Evolutionary conservation across 2,329 filamentous ascomycete species (phyloP), one percentile per base, ranked within the genome.

Genomic region (Lecanosticta acicola): DNA sequence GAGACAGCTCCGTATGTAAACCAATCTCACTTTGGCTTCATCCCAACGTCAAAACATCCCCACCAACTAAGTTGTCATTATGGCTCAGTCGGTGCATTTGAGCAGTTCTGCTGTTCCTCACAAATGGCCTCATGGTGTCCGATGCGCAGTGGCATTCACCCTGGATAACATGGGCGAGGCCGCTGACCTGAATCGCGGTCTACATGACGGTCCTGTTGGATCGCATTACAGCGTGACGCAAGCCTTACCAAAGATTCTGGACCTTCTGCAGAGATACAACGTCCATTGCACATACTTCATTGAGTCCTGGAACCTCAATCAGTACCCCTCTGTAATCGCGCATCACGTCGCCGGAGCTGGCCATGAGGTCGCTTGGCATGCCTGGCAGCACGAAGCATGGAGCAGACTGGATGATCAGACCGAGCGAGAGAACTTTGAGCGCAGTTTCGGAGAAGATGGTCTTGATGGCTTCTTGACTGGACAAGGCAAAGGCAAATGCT

Each of bases 111-210:
- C 11, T 11, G 24, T 29, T 5, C 24, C 7, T 5, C 24, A 39
- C 29, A 43, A 48, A 53, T 65, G 63, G 63, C 62, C 62, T 1
- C 42, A 57, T n/a, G 49, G 49, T 38, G 56, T 56, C 17, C 48
- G 39, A 13, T 59, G 61, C 18, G 54, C 58, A 42, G 56, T 65
- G 18, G 52, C 52, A 14, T 41, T 64, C 33, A 65, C 63, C 11
- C 48, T 65, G 20, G 63, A 65, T 56, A 65, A 65, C 48, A 60
- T 64, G 56, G 63, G 60, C 32, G 63, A 65, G 55, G 63, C 62
- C 11, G 63, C 63, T 14, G 63, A 65, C 39, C 39, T 65, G 0
- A 53, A 65, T 37, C 54, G 63, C 1, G 43, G 47, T 3, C 49
- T 65, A 10, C 14, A 43, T 35, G 35, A 49, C 20, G 19, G 54